These are phyloP conservation scores for Neurospora sp. DNA, from an alignment of 495 filamentous ascomycete genomes.

Conservation along the genomic window DNA sequence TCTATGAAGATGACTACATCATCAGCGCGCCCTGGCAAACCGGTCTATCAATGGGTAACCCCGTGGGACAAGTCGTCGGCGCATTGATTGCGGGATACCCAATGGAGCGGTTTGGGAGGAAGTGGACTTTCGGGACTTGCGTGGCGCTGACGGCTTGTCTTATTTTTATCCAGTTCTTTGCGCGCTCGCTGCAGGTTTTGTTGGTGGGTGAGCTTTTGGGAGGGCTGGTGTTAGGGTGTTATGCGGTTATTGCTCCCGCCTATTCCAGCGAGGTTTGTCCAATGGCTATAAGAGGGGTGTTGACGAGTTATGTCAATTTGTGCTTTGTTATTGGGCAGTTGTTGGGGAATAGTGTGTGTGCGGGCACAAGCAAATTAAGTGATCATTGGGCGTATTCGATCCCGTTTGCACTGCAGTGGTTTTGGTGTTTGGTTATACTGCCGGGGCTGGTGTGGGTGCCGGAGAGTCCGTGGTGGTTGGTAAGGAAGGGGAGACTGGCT, in stretches of 20 bases:
- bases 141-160: constrained; percentile 34
- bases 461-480: constrained; percentile 55
- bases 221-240: constrained; percentile 43
- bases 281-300: constrained; percentile 43
- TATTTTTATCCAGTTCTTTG: constrained; percentile 51
- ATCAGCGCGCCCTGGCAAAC: constrained; percentile 37
- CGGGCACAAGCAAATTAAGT: constrained; percentile 31
- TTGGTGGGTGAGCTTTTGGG: constrained; percentile 43
- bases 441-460: constrained; percentile 47
- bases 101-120: constrained; percentile 36
- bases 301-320: constrained; percentile 53
- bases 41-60: constrained; percentile 35
- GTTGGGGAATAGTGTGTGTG: constrained; percentile 44
- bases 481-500: constrained; percentile 43
- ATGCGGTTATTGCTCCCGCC: constrained; percentile 46
- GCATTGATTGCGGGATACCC: constrained; percentile 37
- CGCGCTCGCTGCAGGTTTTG: constrained; percentile 30
- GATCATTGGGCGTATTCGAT: constrained; percentile 46
- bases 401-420: constrained; percentile 55
- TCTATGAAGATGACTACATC: constrained; percentile 21
- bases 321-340: constrained; percentile 61
- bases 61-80: constrained; percentile 37
- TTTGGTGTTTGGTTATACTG: constrained; percentile 53
- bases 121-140: constrained; percentile 33
- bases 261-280: constrained; percentile 57